Evolutionary conservation across 306 rosid genomes (phyloP).

Genomic region (Alnus rubra): DNA sequence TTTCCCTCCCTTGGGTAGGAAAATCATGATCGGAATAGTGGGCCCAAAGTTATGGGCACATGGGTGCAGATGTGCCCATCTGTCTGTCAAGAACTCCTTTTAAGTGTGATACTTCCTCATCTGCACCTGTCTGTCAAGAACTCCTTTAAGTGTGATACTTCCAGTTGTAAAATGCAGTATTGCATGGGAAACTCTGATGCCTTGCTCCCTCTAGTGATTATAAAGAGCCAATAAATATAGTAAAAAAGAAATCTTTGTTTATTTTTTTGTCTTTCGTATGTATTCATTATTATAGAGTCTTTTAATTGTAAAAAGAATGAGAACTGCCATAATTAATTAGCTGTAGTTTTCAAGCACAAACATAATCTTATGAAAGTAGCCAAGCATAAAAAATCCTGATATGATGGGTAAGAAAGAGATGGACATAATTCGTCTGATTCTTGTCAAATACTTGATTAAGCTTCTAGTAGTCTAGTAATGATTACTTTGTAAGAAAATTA

Average conservation of each 20-base stretch:
- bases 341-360: slow-evolving; percentile 6
- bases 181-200: background rate
- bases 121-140: no score
- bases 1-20: no score
- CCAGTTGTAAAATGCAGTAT: background rate
- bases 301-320: background rate
- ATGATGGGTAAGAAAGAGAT: slow-evolving; percentile 17
- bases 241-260: background rate
- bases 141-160: background rate
- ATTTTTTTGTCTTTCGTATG: background rate
- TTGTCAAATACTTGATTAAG: slow-evolving; percentile 24
- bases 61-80: background rate
- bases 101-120: no score
- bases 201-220: background rate
- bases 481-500: background rate
- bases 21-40: no score
- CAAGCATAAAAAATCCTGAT: slow-evolving; percentile 28
- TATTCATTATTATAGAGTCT: background rate
- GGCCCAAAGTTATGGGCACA: no score
- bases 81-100: no score
- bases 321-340: background rate
- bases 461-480: background rate
- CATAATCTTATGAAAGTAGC: slow-evolving; percentile 22
- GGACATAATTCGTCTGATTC: slow-evolving; percentile 16
- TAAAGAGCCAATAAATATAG: background rate